Percentiles rank a stretch among this genome's conserved stretches.
Conservation (phyloP, 1,284 basidiomycete genomes). For the Cutaneotrichosporon dermatis region DNA sequence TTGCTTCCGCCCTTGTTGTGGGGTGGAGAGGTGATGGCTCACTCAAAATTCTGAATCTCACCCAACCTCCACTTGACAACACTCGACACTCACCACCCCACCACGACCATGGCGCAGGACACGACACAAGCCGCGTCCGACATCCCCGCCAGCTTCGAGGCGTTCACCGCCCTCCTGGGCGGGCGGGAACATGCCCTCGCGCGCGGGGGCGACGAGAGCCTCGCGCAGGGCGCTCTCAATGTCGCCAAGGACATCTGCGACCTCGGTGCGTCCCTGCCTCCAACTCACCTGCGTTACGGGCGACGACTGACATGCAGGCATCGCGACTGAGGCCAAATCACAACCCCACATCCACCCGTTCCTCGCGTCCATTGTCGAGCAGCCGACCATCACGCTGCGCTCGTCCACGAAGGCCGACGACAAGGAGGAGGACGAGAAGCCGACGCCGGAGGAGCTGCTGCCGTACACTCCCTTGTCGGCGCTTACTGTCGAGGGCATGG, state of each 20-base stretch:
- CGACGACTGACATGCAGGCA: conserved; percentile 31
- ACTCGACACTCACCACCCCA: conserved; percentile 4
- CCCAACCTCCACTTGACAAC: neutral
- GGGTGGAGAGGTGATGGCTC: neutral
- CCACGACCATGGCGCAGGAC: conserved; percentile 14
- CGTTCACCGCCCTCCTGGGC: conserved; percentile 10
- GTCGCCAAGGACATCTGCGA: conserved; percentile 77
- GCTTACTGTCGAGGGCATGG: conserved; percentile 78
- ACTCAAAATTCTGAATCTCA: conserved; percentile 4
- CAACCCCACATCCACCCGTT: conserved; percentile 64
- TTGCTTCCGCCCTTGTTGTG: neutral
- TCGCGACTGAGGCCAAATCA: conserved; percentile 59
- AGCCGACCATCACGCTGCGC: conserved; percentile 56
- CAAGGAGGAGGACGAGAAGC: conserved; percentile 16
- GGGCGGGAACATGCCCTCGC: conserved; percentile 32
- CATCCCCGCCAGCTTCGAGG: conserved; percentile 10
- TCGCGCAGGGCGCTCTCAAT: conserved; percentile 60
- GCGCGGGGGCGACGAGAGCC: conserved; percentile 55
- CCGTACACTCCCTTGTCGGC: conserved; percentile 68
- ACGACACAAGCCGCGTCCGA: neutral
- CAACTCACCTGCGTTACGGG: neutral
- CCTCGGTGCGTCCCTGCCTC: conserved; percentile 57
- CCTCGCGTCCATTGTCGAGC: conserved; percentile 59
- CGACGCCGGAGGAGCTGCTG: conserved; percentile 50
- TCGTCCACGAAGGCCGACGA: conserved; percentile 23